Conservation (phyloP, 2,329 filamentous ascomycete genomes). For the Exophiala calicioides region DNA sequence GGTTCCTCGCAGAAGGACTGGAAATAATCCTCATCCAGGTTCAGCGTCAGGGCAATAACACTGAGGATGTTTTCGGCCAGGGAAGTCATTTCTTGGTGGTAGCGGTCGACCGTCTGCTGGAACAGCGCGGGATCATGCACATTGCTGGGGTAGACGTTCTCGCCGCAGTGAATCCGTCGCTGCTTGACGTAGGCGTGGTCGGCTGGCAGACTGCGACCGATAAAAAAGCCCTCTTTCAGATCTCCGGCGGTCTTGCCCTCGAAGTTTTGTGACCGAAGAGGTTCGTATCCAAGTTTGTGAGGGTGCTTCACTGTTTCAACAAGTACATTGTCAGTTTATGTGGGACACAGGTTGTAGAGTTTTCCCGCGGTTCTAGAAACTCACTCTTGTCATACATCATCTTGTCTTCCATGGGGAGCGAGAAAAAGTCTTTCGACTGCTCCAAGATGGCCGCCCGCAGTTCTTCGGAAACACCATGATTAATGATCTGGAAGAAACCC, state of each 20-base stretch:
- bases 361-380: background rate
- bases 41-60: constrained; percentile 24
- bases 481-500: constrained; percentile 57
- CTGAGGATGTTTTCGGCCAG: constrained; percentile 28
- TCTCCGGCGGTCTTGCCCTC: constrained; percentile 30
- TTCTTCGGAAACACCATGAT: constrained; percentile 47
- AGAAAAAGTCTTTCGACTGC: constrained; percentile 50
- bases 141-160: constrained; percentile 23
- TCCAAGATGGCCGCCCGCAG: constrained; percentile 46
- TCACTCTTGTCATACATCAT: constrained; percentile 31
- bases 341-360: no score
- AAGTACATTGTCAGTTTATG: no score
- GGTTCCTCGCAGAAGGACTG: constrained; percentile 29
- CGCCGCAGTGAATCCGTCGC: constrained; percentile 29
- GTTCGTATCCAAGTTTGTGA: constrained; percentile 33
- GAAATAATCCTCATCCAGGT: constrained; percentile 26
- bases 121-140: constrained; percentile 12
- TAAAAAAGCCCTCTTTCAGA: constrained; percentile 35
- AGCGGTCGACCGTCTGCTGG: constrained; percentile 15
- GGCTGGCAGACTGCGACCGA: constrained; percentile 27
- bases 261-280: constrained; percentile 33
- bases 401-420: constrained; percentile 37
- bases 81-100: constrained; percentile 25
- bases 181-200: constrained; percentile 27
- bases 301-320: constrained; percentile 6